Conservation (phyloP, 1,284 basidiomycete species). For the Cutaneotrichosporon cavernicola region DNA sequence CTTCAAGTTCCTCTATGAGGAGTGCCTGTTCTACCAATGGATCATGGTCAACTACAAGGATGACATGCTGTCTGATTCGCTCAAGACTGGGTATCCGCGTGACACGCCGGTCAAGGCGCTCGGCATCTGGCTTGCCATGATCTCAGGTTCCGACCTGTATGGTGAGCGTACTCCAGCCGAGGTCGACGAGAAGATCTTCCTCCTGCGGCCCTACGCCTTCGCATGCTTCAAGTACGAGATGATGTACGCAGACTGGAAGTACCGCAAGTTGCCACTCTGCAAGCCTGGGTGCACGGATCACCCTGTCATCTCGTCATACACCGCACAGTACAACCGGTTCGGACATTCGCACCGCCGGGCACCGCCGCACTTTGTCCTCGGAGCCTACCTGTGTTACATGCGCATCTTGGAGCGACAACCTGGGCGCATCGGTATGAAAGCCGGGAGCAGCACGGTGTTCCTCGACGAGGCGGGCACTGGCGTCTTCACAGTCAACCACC, state of each 20-base stretch:
- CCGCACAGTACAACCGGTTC: constrained; percentile 45
- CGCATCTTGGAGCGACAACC: constrained; percentile 45
- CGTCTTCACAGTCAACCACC: constrained; percentile 34
- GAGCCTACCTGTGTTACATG: constrained; percentile 40
- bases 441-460: constrained; percentile 29
- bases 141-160: constrained; percentile 38
- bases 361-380: constrained; percentile 42
- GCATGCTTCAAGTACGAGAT: constrained; percentile 57
- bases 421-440: constrained; percentile 33
- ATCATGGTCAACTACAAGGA: constrained; percentile 48
- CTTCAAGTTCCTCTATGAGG: constrained; percentile 43
- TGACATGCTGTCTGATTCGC: constrained; percentile 48
- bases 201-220: constrained; percentile 58
- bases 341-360: constrained; percentile 44
- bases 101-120: constrained; percentile 48
- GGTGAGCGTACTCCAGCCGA: constrained; percentile 49
- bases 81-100: constrained; percentile 51
- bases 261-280: constrained; percentile 48
- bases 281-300: constrained; percentile 29
- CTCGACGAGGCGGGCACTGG: constrained; percentile 23
- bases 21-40: constrained; percentile 46
- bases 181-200: constrained; percentile 57
- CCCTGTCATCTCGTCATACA: constrained; percentile 27
- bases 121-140: constrained; percentile 38
- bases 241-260: constrained; percentile 55